Evolutionary conservation across 495 filamentous ascomycete species (phyloP).

Genomic region (Hypoxylon fragiforme): DNA sequence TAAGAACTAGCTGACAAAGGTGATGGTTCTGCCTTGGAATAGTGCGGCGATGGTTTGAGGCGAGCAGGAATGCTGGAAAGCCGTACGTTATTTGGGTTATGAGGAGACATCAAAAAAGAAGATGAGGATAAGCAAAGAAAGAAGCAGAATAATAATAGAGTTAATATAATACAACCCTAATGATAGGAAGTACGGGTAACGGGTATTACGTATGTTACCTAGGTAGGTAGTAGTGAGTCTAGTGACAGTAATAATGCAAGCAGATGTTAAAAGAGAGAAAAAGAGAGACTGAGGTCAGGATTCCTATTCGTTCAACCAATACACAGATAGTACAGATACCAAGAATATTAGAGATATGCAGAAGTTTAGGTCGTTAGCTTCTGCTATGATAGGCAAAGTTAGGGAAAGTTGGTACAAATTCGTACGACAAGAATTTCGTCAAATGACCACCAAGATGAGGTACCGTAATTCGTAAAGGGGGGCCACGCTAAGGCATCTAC

Average conservation of each 20-base stretch:
- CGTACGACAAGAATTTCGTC: too few species aligned
- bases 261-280: neutral
- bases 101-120: slow-evolving; percentile 6
- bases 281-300: slow-evolving; percentile 23
- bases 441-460: too few species aligned
- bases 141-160: neutral
- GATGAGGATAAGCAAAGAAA: neutral
- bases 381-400: too few species aligned
- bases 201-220: too few species aligned
- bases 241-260: neutral
- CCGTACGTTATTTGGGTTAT: slow-evolving; percentile 24
- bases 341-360: neutral
- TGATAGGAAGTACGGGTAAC: too few species aligned
- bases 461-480: too few species aligned
- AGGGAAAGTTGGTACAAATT: neutral
- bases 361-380: too few species aligned
- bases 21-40: slow-evolving; percentile 27
- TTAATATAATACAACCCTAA: slow-evolving; percentile 11
- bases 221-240: neutral
- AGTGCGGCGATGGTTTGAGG: slow-evolving; percentile 21
- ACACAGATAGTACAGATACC: neutral
- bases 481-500: neutral
- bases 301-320: slow-evolving; percentile 18
- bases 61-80: slow-evolving; percentile 31
- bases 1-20: slow-evolving; percentile 31